A percentile compares a stretch with the other conserved stretches of the same genome.
phyloP scores from a whole-genome alignment of 179 eudicot genomes.

The Silene coronaria region DNA sequence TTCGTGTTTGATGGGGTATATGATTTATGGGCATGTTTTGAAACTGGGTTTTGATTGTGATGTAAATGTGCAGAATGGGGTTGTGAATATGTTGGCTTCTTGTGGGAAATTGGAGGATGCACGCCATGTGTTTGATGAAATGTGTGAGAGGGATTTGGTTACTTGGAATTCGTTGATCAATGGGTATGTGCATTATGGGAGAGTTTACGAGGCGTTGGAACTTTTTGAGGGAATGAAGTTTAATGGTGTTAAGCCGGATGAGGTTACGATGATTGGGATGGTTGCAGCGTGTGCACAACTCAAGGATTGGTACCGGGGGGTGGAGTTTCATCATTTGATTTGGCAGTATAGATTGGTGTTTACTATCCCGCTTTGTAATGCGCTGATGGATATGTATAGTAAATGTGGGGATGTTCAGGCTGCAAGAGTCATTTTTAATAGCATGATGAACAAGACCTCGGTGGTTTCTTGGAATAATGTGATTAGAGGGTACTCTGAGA shows the following conservation, averaged over 20 bases:
- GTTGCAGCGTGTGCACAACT: slow-evolving; percentile 54
- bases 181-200: slow-evolving; percentile 67
- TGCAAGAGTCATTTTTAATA: slow-evolving; percentile 54
- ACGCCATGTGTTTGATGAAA: slow-evolving; percentile 72
- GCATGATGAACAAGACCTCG: slow-evolving; percentile 23
- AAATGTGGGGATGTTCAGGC: slow-evolving; percentile 63
- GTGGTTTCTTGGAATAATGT: slow-evolving; percentile 45
- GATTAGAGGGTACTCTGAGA: slow-evolving; percentile 49
- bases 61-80: slow-evolving; percentile 58
- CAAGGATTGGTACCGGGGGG: slow-evolving; percentile 55
- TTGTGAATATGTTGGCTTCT: slow-evolving; percentile 51
- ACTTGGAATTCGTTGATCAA: slow-evolving; percentile 86
- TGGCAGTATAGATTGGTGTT: slow-evolving; percentile 31
- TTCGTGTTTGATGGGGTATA: slow-evolving; percentile 38
- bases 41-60: slow-evolving; percentile 48
- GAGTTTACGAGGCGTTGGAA: slow-evolving; percentile 41
- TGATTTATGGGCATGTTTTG: slow-evolving; percentile 59
- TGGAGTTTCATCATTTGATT: slow-evolving; percentile 42
- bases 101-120: slow-evolving; percentile 53
- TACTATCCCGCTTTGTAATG: slow-evolving; percentile 39
- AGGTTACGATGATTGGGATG: slow-evolving; percentile 72
- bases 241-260: slow-evolving; percentile 55
- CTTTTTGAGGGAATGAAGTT: slow-evolving; percentile 52
- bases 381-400: slow-evolving; percentile 71
- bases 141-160: slow-evolving; percentile 73